Evolutionary conservation across 495 filamentous ascomycete genomes (phyloP).

Genomic region (Hypoxylon lienhwacheense): DNA sequence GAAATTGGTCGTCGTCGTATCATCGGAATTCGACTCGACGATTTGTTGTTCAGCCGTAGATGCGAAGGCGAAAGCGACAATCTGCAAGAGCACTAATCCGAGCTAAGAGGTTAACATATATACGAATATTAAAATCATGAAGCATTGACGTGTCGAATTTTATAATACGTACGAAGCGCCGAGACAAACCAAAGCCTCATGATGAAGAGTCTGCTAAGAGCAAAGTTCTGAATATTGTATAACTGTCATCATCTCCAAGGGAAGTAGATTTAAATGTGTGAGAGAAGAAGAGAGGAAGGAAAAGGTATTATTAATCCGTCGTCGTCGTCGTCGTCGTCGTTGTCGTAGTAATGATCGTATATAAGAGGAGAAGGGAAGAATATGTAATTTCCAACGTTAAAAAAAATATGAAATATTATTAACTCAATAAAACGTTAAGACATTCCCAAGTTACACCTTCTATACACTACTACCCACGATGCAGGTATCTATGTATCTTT

Average conservation of each 20-base stretch:
- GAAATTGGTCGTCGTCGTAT: conserved; percentile 32
- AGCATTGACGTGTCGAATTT: conserved; percentile 5
- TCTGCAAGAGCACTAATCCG: conserved; percentile 52
- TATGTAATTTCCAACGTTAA: too few species aligned
- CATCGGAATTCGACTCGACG: conserved; percentile 30
- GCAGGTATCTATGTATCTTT: too few species aligned
- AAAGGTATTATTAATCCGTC: background rate
- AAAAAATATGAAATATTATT: too few species aligned
- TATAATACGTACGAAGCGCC: conserved; percentile 50
- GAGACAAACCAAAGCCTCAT: conserved; percentile 49
- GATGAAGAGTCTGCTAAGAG: conserved; percentile 36
- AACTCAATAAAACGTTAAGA: too few species aligned
- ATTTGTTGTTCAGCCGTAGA: conserved; percentile 44
- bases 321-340: conserved; percentile 3
- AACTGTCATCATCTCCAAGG: conserved; percentile 35
- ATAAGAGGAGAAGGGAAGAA: too few species aligned
- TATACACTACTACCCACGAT: too few species aligned
- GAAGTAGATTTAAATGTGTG: conserved; percentile 9
- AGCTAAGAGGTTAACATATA: conserved; percentile 24
- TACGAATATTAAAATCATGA: conserved; percentile 13
- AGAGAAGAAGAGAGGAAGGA: background rate
- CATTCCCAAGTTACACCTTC: too few species aligned
- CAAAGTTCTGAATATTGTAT: conserved; percentile 31
- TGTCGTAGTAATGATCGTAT: too few species aligned
- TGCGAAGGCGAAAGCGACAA: conserved; percentile 37